Base-by-base conservation (phyloP, 2,329 filamentous ascomycete species). In the Talaromyces sp. region DNA sequence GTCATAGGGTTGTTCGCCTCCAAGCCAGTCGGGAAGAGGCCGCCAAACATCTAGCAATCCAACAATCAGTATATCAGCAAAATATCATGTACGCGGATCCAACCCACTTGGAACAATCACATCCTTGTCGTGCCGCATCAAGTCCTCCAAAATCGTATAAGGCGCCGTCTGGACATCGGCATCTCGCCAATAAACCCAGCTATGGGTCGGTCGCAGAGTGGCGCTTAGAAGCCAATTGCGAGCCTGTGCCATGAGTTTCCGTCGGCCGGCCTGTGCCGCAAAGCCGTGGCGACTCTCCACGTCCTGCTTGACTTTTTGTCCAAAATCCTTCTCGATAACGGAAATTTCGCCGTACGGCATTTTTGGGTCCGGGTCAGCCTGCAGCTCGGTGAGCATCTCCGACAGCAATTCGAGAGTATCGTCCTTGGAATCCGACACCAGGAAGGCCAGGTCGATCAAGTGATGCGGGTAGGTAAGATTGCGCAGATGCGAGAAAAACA, bases 131-230 rank as follows among this genome's bases (percentile, higher is more conserved):
- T 99, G 95, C 64, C 93, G 87, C 95, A 99, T 99, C 58, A 99
- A 79, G 78, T 99, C 95, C 73, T 99, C 95, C 64, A 99, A 79
- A 68, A 99, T 98, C 0, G 95, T 98, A 71, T 93, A 95, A 0
- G 95, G 95, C 2, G 95, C 95, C 1, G 95, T 99, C 77, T 98
- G 92, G 9, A 99, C 95, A 77, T 99, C 95, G 26, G 96, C 95
- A 78, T 99, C 95, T 76, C 95, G 87, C 95, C 95, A 99, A 73
- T 99, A 99, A 10, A 99, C 95, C 95, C 95, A 99, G 65, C 93
- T 97, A 73, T 99, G 95, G 57, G 95, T 96, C 1, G 95, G 95
- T 50, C 95, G 87, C 58, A 99, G 80, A 24, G 95, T 93, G 46
- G 95, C 93, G 70, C 92, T 97, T 60, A 99, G 79, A 57, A 99